Evolutionary conservation across 495 filamentous ascomycete genomes (phyloP).

Genomic region (Endocarpon pusillum): DNA sequence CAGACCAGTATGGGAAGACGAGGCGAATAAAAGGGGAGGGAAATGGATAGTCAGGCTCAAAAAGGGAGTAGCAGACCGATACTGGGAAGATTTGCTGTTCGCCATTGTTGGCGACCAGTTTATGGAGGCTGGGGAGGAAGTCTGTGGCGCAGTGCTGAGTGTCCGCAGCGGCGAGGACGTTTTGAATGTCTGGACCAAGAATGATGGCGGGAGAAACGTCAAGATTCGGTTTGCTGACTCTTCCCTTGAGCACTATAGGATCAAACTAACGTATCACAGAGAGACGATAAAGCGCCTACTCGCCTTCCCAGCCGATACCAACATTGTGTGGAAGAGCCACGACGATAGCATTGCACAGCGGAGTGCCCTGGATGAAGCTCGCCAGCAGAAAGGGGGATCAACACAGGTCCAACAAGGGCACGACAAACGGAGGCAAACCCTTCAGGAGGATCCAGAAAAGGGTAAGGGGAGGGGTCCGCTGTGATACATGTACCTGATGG

Average conservation of each 20-base stretch:
- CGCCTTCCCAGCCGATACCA: constrained; percentile 70
- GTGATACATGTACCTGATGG: too few species aligned
- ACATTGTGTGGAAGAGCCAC: constrained; percentile 87
- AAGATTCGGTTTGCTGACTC: constrained; percentile 66
- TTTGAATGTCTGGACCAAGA: constrained; percentile 91
- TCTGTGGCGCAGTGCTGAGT: constrained; percentile 86
- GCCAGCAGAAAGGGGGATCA: constrained; percentile 49
- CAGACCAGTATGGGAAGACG: constrained; percentile 95
- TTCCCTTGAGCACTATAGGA: constrained; percentile 2
- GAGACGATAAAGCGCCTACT: constrained; percentile 87
- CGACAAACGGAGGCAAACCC: constrained; percentile 29
- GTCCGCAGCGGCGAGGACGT: constrained; percentile 93
- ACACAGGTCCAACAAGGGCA: constrained; percentile 10
- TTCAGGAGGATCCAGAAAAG: constrained; percentile 32
- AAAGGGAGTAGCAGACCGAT: constrained; percentile 91
- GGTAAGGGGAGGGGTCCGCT: too few species aligned
- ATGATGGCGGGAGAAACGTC: constrained; percentile 78
- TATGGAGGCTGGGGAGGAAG: constrained; percentile 79
- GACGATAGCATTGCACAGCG: constrained; percentile 67
- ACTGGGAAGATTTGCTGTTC: constrained; percentile 91
- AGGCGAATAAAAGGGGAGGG: constrained; percentile 86
- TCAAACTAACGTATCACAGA: constrained; percentile 26
- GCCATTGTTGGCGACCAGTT: constrained; percentile 93
- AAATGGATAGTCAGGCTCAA: constrained; percentile 95
- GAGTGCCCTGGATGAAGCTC: constrained; percentile 63